A percentile compares a stretch with the other conserved stretches of the same genome.
These are phyloP conservation scores for Salix udensis DNA, from an alignment of 345 rosid genomes.

Conservation along the genomic window DNA sequence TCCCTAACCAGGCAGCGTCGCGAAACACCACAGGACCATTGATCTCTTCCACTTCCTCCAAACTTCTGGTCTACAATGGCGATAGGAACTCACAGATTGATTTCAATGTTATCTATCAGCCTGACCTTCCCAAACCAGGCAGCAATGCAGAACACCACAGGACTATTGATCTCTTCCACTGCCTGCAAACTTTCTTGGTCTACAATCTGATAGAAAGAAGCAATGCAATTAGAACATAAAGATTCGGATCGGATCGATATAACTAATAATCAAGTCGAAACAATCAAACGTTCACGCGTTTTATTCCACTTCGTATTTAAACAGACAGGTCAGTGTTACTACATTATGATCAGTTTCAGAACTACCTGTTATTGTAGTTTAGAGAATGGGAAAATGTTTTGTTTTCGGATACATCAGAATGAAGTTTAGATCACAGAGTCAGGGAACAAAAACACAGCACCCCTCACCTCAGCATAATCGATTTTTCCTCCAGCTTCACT, in stretches of 20 bases:
- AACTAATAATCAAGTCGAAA: not conserved
- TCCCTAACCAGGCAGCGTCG: conserved; percentile 76
- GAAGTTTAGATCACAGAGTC: not conserved
- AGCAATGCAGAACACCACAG: conserved; percentile 67
- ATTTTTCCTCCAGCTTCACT: conserved; percentile 60
- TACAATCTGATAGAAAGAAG: conserved; percentile 42
- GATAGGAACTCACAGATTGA: conserved; percentile 23
- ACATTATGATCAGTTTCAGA: no score
- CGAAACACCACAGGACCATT: conserved; percentile 53
- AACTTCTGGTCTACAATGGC: conserved; percentile 53
- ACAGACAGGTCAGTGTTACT: no score
- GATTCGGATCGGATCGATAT: not conserved
- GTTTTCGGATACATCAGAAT: not conserved
- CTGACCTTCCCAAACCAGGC: conserved; percentile 84
- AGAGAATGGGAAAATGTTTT: not conserved
- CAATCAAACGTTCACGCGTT: not conserved
- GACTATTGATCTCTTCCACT: conserved; percentile 50
- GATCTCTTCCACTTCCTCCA: conserved; percentile 55
- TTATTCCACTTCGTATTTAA: not conserved
- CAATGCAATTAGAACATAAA: conserved; percentile 3
- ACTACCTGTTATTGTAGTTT: no score
- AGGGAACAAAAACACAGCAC: not conserved
- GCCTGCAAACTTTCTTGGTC: conserved; percentile 63
- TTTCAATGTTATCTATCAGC: conserved; percentile 81
- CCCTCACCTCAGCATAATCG: conserved; percentile 81